These are phyloP conservation scores for Melampsora occidentalis DNA, from an alignment of 1,284 basidiomycete species.

Conservation along the genomic window DNA sequence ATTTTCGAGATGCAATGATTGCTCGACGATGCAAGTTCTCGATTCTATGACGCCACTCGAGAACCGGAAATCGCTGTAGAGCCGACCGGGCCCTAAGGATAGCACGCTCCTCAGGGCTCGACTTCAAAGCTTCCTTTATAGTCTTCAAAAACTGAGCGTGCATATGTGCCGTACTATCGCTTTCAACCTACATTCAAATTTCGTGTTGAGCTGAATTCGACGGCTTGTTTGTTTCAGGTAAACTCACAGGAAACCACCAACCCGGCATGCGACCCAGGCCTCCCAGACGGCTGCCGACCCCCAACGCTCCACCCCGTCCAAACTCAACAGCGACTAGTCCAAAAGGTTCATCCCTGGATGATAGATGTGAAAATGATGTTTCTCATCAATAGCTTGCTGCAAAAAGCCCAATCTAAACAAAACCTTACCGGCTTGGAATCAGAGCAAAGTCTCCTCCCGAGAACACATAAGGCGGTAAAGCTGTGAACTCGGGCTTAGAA, in stretches of 20 bases:
- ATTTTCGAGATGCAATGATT: conserved; percentile 67
- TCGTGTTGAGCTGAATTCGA: conserved; percentile 52
- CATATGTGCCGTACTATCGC: conserved; percentile 83
- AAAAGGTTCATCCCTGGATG: conserved; percentile 78
- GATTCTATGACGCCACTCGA: conserved; percentile 89
- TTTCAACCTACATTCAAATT: conserved; percentile 69
- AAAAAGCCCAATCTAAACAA: background rate
- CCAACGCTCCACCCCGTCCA: conserved; percentile 86
- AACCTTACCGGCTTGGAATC: conserved; percentile 61
- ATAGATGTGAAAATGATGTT: conserved; percentile 57
- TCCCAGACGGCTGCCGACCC: conserved; percentile 85
- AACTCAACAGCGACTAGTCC: conserved; percentile 92
- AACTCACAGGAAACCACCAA: conserved; percentile 61
- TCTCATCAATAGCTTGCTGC: background rate
- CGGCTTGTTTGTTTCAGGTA: conserved; percentile 55
- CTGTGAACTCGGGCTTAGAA: conserved; percentile 90
- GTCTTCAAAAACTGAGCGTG: conserved; percentile 86
- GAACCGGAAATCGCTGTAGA: conserved; percentile 89
- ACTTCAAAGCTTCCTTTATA: conserved; percentile 85
- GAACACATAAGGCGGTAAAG: conserved; percentile 84
- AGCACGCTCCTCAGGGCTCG: conserved; percentile 80
- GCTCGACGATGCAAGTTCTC: conserved; percentile 87
- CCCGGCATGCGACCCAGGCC: conserved; percentile 93
- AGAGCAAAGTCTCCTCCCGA: conserved; percentile 89
- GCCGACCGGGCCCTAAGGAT: conserved; percentile 85